Conservation (phyloP, 495 filamentous ascomycete species). For the Mycothermus thermophilus region DNA sequence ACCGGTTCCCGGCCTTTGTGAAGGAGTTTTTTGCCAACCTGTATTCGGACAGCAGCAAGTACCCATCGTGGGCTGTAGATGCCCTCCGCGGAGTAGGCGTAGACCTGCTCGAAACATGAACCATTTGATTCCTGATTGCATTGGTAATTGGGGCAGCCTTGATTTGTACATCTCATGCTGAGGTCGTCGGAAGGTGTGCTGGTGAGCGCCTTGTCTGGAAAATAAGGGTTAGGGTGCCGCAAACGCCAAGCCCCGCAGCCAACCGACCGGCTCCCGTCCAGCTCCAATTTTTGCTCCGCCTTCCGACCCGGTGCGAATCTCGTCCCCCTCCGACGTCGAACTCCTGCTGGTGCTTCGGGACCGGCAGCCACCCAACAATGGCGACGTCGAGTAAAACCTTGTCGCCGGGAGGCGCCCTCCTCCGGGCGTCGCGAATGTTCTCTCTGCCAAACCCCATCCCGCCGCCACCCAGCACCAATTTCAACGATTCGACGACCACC, state of each 20-base stretch:
- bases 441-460: conserved; percentile 41
- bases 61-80: conserved; percentile 71
- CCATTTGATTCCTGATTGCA: neutral
- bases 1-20: conserved; percentile 67
- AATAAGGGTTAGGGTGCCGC: conserved; percentile 9
- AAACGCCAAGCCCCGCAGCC: neutral
- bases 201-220: too few species aligned
- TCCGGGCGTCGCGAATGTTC: conserved; percentile 46
- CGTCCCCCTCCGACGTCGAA: conserved; percentile 1
- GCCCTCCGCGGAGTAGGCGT: conserved; percentile 77
- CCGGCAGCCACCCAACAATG: conserved; percentile 10
- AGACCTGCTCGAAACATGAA: conserved; percentile 41
- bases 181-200: too few species aligned
- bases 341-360: conserved; percentile 3
- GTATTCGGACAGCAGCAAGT: conserved; percentile 52
- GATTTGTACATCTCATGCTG: neutral
- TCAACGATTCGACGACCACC: conserved; percentile 52
- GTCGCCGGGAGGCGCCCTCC: conserved; percentile 47
- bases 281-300: conserved; percentile 13
- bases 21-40: conserved; percentile 59
- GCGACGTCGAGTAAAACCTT: conserved; percentile 23
- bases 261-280: neutral
- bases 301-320: neutral
- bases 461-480: conserved; percentile 25
- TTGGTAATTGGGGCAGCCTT: neutral